phyloP scores from a whole-genome alignment of 495 filamentous ascomycete species.

The Penicillium arizonense region DNA sequence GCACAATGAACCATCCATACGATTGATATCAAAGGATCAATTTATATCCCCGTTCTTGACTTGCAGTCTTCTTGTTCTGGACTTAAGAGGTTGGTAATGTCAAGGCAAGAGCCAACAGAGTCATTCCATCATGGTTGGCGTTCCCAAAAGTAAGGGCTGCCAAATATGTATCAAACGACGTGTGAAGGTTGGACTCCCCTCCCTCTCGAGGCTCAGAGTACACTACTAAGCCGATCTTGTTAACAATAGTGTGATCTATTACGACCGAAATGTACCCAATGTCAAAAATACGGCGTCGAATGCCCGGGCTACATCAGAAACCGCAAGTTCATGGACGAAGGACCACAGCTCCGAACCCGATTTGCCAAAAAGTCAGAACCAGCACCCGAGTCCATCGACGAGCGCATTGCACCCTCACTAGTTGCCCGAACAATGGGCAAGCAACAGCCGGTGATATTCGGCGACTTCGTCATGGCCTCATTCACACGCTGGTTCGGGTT shows the following conservation, averaged over 20 bases:
- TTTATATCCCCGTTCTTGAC: too few relatives aligned
- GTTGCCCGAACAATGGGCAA: slow-evolving; percentile 17
- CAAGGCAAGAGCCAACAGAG: background rate
- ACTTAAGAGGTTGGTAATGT: background rate
- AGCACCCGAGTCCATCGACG: slow-evolving; percentile 17
- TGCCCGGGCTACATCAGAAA: slow-evolving; percentile 29
- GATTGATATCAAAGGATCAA: too few relatives aligned
- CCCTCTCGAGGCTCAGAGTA: background rate
- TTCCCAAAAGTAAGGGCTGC: slow-evolving; percentile 42
- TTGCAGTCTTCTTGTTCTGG: too few relatives aligned
- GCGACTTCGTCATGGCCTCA: slow-evolving; percentile 21
- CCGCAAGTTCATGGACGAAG: slow-evolving; percentile 28
- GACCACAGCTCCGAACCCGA: slow-evolving; percentile 16
- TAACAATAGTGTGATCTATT: slow-evolving; percentile 25
- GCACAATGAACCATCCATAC: too few relatives aligned
- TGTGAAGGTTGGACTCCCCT: slow-evolving; percentile 19
- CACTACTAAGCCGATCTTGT: background rate
- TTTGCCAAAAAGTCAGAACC: slow-evolving; percentile 10
- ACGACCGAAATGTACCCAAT: slow-evolving; percentile 28
- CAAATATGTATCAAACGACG: slow-evolving; percentile 31
- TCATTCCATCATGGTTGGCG: slow-evolving; percentile 33
- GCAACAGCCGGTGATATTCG: slow-evolving; percentile 25
- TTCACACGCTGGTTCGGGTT: slow-evolving; percentile 26
- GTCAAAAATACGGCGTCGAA: slow-evolving; percentile 21
- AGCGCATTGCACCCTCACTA: slow-evolving; percentile 19